These are phyloP conservation scores for Anthostomella pinea DNA, from an alignment of 2,329 filamentous ascomycete genomes.

Conservation along the genomic window DNA sequence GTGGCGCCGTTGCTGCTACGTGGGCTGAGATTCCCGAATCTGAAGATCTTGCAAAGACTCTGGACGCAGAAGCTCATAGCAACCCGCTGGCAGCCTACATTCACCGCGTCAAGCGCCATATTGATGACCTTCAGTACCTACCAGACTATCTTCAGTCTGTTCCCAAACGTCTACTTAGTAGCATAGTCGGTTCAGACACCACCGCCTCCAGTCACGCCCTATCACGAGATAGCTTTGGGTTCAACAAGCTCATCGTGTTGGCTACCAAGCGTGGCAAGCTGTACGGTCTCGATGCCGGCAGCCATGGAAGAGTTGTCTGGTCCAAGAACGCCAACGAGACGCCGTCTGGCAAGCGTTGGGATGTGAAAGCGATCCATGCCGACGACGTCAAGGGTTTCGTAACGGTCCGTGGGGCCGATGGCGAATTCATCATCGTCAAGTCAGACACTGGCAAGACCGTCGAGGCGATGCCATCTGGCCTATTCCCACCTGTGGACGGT, in stretches of 20 bases:
- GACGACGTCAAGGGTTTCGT: constrained; percentile 55
- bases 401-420: constrained; percentile 57
- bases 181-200: constrained; percentile 57
- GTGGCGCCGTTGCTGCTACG: constrained; percentile 73
- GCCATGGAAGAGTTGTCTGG: constrained; percentile 74
- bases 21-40: constrained; percentile 76
- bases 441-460: constrained; percentile 51
- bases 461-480: constrained; percentile 40
- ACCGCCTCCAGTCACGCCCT: constrained; percentile 44
- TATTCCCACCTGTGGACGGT: constrained; percentile 40
- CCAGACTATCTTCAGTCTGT: constrained; percentile 70
- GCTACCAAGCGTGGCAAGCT: constrained; percentile 77
- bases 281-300: constrained; percentile 75
- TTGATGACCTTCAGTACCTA: constrained; percentile 72
- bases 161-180: constrained; percentile 65
- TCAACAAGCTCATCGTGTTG: constrained; percentile 79
- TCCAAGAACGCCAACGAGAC: constrained; percentile 62
- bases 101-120: constrained; percentile 79
- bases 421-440: constrained; percentile 59
- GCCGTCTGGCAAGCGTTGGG: constrained; percentile 54
- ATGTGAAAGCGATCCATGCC: constrained; percentile 65
- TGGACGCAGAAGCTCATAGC: constrained; percentile 83
- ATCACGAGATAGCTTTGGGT: constrained; percentile 76
- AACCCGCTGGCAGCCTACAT: constrained; percentile 80
- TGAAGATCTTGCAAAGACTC: constrained; percentile 72